Evolutionary conservation across 257 asterid species (phyloP).

Genomic region (Solanum piurae): DNA sequence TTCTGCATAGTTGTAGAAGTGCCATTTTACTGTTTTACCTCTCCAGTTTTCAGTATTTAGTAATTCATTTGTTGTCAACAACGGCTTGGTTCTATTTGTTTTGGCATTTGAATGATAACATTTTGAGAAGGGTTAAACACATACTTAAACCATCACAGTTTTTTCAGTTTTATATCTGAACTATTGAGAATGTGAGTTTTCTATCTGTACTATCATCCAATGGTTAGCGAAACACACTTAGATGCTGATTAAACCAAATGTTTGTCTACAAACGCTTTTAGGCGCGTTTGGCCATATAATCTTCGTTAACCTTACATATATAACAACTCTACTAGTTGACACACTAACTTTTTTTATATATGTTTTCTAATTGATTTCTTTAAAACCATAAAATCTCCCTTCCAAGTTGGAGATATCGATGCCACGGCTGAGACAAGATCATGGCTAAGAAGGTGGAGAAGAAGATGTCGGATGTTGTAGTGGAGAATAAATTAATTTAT

Average conservation of each 20-base stretch:
- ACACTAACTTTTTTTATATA: not conserved
- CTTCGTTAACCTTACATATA: not conserved
- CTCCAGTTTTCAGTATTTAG: not conserved
- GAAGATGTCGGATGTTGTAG: not conserved
- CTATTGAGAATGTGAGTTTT: not conserved
- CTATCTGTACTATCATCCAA: not conserved
- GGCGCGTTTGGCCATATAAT: not conserved
- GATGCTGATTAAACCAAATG: not conserved
- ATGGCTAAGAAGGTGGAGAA: not conserved
- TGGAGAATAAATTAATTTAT: not conserved
- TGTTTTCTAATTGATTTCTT: not conserved
- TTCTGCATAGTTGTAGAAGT: not conserved
- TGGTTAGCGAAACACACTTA: not conserved
- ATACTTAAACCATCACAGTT: not conserved
- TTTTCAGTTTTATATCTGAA: not conserved
- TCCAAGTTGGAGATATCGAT: not conserved
- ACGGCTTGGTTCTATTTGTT: not conserved
- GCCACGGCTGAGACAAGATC: not conserved
- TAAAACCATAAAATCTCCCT: not conserved
- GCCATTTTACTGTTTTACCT: not conserved
- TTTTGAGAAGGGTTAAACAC: not conserved
- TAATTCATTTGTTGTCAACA: not conserved
- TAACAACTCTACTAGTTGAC: not conserved
- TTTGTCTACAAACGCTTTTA: not conserved
- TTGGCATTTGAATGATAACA: not conserved